These are phyloP conservation scores for Candida chauliodis DNA, from an alignment of 805 yeast genomes.

Conservation along the genomic window DNA sequence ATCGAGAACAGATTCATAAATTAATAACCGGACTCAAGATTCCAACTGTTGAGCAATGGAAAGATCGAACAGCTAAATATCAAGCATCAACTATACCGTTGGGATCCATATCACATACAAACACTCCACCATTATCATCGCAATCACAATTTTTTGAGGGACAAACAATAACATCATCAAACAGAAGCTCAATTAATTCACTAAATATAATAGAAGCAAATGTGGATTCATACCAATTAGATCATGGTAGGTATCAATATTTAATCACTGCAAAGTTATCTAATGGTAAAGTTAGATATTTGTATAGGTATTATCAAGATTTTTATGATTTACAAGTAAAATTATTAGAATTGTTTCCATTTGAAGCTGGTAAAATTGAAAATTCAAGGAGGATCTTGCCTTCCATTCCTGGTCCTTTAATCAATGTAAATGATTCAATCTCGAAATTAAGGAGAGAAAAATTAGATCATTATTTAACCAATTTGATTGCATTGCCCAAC, in stretches of 20 bases:
- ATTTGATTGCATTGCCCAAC: slow-evolving; percentile 67
- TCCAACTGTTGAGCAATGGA: slow-evolving; percentile 97
- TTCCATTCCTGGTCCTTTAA: slow-evolving; percentile 92
- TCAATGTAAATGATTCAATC: slow-evolving; percentile 77
- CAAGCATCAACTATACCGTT: slow-evolving; percentile 84
- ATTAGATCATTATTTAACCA: slow-evolving; percentile 48
- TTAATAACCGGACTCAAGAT: slow-evolving; percentile 63
- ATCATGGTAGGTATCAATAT: slow-evolving; percentile 88
- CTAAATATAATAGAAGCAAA: slow-evolving; percentile 54
- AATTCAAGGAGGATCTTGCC: slow-evolving; percentile 80
- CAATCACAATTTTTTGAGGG: slow-evolving; percentile 37
- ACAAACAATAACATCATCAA: slow-evolving; percentile 14
- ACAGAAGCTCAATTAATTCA: slow-evolving; percentile 30
- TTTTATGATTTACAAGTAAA: slow-evolving; percentile 90
- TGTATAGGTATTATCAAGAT: slow-evolving; percentile 91
- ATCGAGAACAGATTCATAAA: slow-evolving; percentile 47
- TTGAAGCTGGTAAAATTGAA: slow-evolving; percentile 84
- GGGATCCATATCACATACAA: slow-evolving; percentile 40
- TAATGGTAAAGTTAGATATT: slow-evolving; percentile 63
- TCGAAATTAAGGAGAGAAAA: slow-evolving; percentile 53
- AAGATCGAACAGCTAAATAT: slow-evolving; percentile 81
- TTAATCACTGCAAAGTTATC: slow-evolving; percentile 63
- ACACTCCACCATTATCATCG: slow-evolving; percentile 28
- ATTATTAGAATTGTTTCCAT: slow-evolving; percentile 78
- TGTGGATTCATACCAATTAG: slow-evolving; percentile 76